phyloP scores from a whole-genome alignment of 2,329 filamentous ascomycete species.

The Colletotrichum sp. region DNA sequence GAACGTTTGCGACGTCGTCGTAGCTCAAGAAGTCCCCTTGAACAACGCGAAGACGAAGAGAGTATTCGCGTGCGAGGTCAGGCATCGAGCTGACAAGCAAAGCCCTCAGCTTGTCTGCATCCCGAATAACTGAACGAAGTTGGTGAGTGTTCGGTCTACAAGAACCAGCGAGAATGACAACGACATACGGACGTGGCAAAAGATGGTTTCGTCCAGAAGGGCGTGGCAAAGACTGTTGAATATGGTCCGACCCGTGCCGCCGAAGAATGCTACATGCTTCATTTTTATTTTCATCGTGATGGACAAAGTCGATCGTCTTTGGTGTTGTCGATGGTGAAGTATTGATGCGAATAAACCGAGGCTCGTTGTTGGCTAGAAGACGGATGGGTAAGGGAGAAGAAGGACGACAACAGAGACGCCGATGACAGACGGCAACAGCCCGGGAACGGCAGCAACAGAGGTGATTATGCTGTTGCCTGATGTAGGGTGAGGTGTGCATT shows the following conservation, averaged over 20 bases:
- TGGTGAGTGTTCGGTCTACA: background rate
- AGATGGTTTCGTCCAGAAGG: background rate
- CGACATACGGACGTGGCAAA: background rate
- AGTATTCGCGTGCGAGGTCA: background rate
- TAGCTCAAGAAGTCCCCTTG: background rate
- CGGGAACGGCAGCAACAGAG: background rate
- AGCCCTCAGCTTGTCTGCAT: background rate
- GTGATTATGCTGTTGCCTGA: background rate
- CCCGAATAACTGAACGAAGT: background rate
- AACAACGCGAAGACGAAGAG: background rate
- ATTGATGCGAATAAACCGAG: background rate
- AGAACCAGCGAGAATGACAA: background rate
- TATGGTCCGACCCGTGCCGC: background rate
- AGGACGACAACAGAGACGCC: background rate
- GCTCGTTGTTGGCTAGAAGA: background rate
- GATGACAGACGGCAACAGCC: background rate
- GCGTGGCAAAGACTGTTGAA: background rate
- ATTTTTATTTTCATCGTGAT: background rate
- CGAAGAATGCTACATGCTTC: constrained; percentile 12
- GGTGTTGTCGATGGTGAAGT: background rate
- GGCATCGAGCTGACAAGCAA: background rate
- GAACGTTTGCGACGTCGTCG: background rate
- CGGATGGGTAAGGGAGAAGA: background rate
- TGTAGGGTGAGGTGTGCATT: background rate
- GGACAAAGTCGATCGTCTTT: background rate